These are phyloP conservation scores for Beta corolliflora DNA, from an alignment of 179 eudicot species.

Conservation along the genomic window DNA sequence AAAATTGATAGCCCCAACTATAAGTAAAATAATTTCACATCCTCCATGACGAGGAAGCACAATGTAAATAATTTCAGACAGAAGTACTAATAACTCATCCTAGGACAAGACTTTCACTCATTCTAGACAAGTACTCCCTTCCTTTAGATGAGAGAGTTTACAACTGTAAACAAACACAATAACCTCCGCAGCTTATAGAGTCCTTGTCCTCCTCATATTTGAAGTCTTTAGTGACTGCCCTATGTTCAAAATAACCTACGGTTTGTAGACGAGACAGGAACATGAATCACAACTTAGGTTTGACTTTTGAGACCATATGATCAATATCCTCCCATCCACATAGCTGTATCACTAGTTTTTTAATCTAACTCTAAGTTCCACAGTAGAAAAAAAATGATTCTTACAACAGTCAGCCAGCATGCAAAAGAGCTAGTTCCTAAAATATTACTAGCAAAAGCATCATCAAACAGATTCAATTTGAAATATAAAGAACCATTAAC, in stretches of 20 bases:
- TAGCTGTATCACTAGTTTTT: neutral
- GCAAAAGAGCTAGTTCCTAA: neutral
- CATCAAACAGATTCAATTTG: neutral
- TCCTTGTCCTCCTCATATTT: no score
- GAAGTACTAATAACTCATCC: neutral
- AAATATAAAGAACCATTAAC: neutral
- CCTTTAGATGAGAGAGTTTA: neutral
- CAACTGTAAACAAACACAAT: neutral
- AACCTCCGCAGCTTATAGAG: neutral
- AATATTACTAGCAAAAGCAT: constrained; percentile 3
- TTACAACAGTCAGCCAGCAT: neutral
- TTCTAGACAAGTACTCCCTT: neutral
- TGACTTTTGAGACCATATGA: neutral
- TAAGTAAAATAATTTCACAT: no score
- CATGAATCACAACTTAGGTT: neutral
- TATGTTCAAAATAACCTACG: neutral
- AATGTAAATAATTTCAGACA: neutral
- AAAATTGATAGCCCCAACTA: neutral
- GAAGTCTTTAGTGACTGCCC: neutral
- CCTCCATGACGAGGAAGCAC: neutral
- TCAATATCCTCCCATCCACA: neutral
- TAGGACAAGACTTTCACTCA: neutral
- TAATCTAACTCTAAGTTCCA: neutral
- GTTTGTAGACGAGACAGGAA: neutral
- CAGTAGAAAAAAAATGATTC: neutral